These are phyloP conservation scores for Fusarium liriodendri DNA, from an alignment of 2,329 filamentous ascomycete species.

Conservation along the genomic window DNA sequence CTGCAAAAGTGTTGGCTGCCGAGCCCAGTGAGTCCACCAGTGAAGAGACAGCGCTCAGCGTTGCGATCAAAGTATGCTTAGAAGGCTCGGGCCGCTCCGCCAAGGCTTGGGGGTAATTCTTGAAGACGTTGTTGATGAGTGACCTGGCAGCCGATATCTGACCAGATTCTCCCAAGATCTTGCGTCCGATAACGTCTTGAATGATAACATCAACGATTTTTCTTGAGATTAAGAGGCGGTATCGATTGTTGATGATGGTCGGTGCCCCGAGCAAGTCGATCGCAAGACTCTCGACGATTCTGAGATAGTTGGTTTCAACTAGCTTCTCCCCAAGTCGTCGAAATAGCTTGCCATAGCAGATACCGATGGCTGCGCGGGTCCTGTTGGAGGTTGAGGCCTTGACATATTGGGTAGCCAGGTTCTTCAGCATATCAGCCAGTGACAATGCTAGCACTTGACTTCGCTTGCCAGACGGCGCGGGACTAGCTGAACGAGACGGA, in stretches of 20 bases:
- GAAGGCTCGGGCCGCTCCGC: conserved; percentile 89
- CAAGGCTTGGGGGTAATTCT: conserved; percentile 91
- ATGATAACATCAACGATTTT: conserved; percentile 87
- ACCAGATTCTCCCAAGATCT: conserved; percentile 88
- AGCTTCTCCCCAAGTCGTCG: conserved; percentile 81
- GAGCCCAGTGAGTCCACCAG: conserved; percentile 85
- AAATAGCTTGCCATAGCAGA: conserved; percentile 88
- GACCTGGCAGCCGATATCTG: conserved; percentile 85
- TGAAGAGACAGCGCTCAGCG: conserved; percentile 82
- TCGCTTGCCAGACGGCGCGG: conserved; percentile 76
- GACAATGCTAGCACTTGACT: conserved; percentile 78
- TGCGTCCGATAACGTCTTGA: conserved; percentile 83
- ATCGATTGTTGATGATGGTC: conserved; percentile 84
- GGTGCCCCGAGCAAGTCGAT: conserved; percentile 81
- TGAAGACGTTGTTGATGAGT: conserved; percentile 88
- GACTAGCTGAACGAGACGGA: conserved; percentile 75
- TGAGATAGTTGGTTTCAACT: conserved; percentile 85
- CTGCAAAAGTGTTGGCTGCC: conserved; percentile 81
- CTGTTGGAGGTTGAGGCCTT: conserved; percentile 82
- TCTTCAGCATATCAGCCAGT: conserved; percentile 80
- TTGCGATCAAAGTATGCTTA: conserved; percentile 84
- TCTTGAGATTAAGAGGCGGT: conserved; percentile 85
- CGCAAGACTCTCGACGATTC: conserved; percentile 84
- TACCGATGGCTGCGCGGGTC: conserved; percentile 82
- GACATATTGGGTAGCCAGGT: conserved; percentile 84